Evolutionary conservation across 2,329 filamentous ascomycete genomes (phyloP), one percentile per base, ranked within the genome.

Genomic region (Aulographum hederae): DNA sequence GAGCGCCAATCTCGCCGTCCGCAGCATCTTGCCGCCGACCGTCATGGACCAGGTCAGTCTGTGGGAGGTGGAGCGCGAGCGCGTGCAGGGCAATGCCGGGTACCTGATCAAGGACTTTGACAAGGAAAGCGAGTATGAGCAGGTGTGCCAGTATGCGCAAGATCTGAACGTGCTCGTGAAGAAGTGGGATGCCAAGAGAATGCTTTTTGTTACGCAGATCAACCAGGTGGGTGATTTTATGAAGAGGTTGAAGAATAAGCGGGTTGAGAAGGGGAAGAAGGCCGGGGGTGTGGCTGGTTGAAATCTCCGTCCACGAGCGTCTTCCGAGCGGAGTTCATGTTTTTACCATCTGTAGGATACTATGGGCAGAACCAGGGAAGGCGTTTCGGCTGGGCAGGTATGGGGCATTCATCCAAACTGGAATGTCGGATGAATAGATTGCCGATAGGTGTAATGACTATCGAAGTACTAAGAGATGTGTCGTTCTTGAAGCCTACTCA

Each of bases 1-100:
- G n/a, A 74, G 78, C 43, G 76, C 78, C 38, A 64, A 69, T 27
- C 67, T 69, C 0, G 78, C 85, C 2, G 70, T 93, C 12, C 10
- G 13, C 10, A 10, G 13, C 10, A 25, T 25, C 21, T 66, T 98
- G 2, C 89, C 91, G 1, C 85, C 89, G 0, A 95, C 91, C 0
- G 89, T 98, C 12, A 81, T 94, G 39, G 89, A 98, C 54, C 89
- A 98, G 60, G 94, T 98, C 45, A 69, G 85, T 2, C 69, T 98
- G 14, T 98, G 89, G 89, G 86, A 98, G 59, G 73, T 95, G 32
- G 89, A 98, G 54, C 84, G 86, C 40, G 89, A 98, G 58, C 70
- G 89, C 31, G 91, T 98, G 69, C 79, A 78, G 51, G 73, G 79
- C 2, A 82, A 73, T 4, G 60, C 67, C 1, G 89, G 89, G 0